phyloP scores from a whole-genome alignment of 2,329 filamentous ascomycete genomes.

The Pochonia chlamydosporia region DNA sequence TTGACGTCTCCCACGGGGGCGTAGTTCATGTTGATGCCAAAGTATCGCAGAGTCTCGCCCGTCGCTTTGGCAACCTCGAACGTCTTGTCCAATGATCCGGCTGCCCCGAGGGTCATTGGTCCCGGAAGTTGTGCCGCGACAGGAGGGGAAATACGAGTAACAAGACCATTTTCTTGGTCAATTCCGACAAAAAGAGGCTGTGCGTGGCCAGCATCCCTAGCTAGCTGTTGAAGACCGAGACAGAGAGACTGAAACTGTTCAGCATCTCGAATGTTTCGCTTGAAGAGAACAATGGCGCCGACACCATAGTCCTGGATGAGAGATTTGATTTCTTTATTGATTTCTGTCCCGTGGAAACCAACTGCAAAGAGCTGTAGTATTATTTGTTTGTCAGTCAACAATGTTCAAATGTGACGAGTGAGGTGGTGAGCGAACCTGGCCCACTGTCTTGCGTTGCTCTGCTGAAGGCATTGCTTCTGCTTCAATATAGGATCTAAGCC shows the following conservation, averaged over 20 bases:
- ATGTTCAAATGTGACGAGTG: too few relatives aligned
- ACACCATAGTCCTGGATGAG: conserved; percentile 20
- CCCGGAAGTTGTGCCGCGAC: conserved; percentile 18
- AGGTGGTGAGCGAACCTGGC: conserved; percentile 1
- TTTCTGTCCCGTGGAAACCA: conserved; percentile 17
- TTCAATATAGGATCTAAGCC: neutral
- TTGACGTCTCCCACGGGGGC: conserved; percentile 20
- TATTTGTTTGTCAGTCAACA: neutral
- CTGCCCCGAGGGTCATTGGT: conserved; percentile 18
- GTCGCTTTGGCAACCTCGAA: conserved; percentile 15
- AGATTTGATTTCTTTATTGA: conserved; percentile 16
- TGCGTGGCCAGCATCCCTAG: conserved; percentile 16
- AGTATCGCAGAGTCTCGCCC: conserved; percentile 15
- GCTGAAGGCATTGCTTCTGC: neutral
- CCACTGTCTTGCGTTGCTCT: conserved; percentile 5
- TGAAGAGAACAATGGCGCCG: conserved; percentile 20
- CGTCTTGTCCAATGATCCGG: conserved; percentile 12
- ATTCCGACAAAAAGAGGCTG: conserved; percentile 21
- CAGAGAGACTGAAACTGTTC: conserved; percentile 16
- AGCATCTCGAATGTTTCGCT: conserved; percentile 18
- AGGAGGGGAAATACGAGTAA: conserved; percentile 19
- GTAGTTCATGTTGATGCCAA: conserved; percentile 24
- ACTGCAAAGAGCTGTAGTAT: conserved; percentile 18
- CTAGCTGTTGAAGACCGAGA: conserved; percentile 16
- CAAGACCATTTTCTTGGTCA: conserved; percentile 21